Evolutionary conservation across 768 basidiomycete genomes (phyloP).

Genomic region (Mrakia frigida): DNA sequence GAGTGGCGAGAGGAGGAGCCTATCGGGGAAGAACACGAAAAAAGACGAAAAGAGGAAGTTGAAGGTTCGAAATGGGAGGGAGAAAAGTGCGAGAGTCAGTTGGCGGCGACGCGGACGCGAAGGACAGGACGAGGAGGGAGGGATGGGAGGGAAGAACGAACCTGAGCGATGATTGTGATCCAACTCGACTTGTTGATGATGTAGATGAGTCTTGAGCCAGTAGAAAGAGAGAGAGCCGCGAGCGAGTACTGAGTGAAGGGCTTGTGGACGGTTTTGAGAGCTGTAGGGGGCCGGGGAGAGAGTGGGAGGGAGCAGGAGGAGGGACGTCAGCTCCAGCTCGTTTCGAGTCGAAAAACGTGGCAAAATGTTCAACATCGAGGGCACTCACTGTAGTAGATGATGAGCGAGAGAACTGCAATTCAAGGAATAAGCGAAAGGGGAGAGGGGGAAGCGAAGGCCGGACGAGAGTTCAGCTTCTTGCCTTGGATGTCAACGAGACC

Average conservation of each 20-base stretch:
- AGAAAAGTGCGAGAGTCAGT: background rate
- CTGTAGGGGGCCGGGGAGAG: background rate
- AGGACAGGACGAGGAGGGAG: background rate
- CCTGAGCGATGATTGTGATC: conserved; percentile 29
- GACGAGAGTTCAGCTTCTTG: background rate
- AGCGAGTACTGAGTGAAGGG: conserved; percentile 19
- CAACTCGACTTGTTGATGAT: conserved; percentile 30
- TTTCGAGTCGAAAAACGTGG: background rate
- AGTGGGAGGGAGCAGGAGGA: background rate
- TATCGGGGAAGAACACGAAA: background rate
- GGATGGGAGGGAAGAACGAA: background rate
- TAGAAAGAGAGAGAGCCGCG: background rate
- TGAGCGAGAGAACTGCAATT: conserved; percentile 14
- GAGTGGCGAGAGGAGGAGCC: conserved; percentile 28
- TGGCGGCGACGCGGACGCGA: background rate
- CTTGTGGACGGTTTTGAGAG: conserved; percentile 7
- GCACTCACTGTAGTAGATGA: conserved; percentile 25
- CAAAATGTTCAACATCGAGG: too few relatives aligned
- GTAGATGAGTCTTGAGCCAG: conserved; percentile 23
- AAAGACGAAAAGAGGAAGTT: background rate
- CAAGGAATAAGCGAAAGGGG: background rate
- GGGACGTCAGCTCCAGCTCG: background rate
- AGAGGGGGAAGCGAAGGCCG: background rate
- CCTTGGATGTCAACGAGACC: too few relatives aligned
- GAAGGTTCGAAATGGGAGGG: background rate